A percentile compares a stretch with the other conserved stretches of the same genome.
Conservation (phyloP, 2,329 filamentous ascomycete genomes). For the Sporothrix inflata region DNA sequence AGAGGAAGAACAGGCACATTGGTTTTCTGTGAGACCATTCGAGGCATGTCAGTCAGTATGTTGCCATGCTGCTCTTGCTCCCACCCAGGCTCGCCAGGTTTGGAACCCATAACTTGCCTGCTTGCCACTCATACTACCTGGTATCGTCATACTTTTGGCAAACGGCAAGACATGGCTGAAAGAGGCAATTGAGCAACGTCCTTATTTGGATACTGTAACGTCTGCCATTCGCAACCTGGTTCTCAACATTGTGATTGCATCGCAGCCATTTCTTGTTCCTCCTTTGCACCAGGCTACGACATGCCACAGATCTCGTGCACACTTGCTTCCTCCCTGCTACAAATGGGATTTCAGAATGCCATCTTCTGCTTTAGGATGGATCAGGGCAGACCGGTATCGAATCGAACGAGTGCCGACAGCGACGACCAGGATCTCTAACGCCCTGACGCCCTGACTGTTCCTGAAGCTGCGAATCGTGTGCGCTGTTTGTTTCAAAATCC, state of each 20-base stretch:
- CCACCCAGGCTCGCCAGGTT: neutral
- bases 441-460: neutral
- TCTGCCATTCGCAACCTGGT: too few species aligned
- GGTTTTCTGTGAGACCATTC: too few species aligned
- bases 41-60: neutral
- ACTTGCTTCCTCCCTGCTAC: neutral
- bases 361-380: neutral
- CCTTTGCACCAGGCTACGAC: neutral
- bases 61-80: neutral
- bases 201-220: too few species aligned
- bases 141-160: neutral
- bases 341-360: slow-evolving; percentile 9
- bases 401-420: neutral
- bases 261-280: neutral
- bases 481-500: slow-evolving; percentile 15
- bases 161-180: neutral
- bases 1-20: too few species aligned
- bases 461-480: neutral
- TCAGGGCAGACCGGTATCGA: neutral
- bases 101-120: neutral
- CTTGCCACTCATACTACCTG: neutral
- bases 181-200: neutral
- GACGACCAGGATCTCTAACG: neutral
- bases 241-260: neutral
- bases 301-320: neutral